Evolutionary conservation across 2,329 filamentous ascomycete genomes (phyloP), one percentile per base, ranked within the genome.

Genomic region (Apiospora arundinis): DNA sequence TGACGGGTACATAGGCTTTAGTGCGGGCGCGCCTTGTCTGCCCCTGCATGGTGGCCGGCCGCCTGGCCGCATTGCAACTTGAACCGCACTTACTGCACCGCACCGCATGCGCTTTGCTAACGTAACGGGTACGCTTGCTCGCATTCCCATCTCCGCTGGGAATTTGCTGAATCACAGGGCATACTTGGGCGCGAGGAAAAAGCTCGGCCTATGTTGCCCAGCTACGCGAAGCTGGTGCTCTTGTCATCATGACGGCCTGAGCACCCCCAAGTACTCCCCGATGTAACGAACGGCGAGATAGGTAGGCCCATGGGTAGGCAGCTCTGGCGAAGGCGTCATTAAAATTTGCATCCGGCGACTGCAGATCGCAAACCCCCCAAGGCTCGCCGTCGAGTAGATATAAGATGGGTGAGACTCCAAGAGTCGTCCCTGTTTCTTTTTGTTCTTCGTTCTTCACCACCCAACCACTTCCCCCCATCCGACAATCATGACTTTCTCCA

Each of bases 391-490:
- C 23, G 8, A 14, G 25, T 12, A 67, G 40, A 46, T 67, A 67
- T 67, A 67, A 67, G 44, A 40, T 32, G n/a, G 12, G 40, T 67
- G 23, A 46, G 25, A 21, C 42, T 4, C 40, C 40, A 2, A 8
- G 40, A 28, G 40, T 28, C 4, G 32, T 28, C 1, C 14, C 12
- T 11, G 4, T 4, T 0, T 28, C 45, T n/a, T 32, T 12, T 45
- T 32, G 42, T 14, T 14, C 12, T 14, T 40, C n/a, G 14, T 9
- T 46, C 40, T n/a, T 28, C 12, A 46, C 23, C 44, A 3, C 23
- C 18, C 14, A 21, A 67, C 73, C 99, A 70, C 96, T 96, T n/a
- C 99, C 99, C 82, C 95, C 99, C 83, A 97, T 98, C 21, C 46
- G 7, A 23, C 18, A 40, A 44, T 40, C 46, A 77, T 77, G 76